Evolutionary conservation across 192 early-diverging fungal genomes (phyloP).

Genomic region (Helicostylum pulchrum): DNA sequence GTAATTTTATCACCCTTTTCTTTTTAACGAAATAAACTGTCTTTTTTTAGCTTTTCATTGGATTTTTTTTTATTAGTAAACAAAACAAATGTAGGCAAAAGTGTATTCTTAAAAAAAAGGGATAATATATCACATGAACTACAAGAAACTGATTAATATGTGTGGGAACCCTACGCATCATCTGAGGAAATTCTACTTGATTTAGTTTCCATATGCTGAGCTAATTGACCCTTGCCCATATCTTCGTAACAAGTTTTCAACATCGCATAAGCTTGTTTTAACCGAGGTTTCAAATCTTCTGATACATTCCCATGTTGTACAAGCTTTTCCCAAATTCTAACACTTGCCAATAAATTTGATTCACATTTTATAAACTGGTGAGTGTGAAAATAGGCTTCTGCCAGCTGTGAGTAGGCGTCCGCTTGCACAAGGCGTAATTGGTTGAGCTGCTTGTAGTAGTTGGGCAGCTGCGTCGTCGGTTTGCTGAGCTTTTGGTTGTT

Average conservation of each 20-base stretch:
- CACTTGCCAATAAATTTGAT: constrained; percentile 1
- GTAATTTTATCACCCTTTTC: no score
- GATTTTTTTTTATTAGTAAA: no score
- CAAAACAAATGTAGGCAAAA: no score
- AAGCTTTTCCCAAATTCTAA: constrained; percentile 21
- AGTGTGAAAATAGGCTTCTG: constrained; percentile 15
- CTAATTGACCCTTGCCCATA: constrained; percentile 16
- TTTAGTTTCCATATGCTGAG: constrained; percentile 15
- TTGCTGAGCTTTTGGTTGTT: constrained; percentile 23
- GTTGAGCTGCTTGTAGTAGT: neutral
- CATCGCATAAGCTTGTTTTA: constrained; percentile 3
- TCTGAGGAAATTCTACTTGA: neutral
- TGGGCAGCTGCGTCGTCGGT: no score
- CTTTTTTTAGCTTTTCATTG: no score
- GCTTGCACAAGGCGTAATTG: constrained; percentile 12
- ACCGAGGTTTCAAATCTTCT: neutral
- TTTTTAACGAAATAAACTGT: no score
- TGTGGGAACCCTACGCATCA: no score
- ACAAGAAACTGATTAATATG: no score
- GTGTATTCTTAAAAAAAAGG: no score
- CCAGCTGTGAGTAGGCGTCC: constrained; percentile 20
- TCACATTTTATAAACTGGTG: constrained; percentile 15
- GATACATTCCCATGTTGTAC: neutral
- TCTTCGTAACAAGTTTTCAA: constrained; percentile 19
- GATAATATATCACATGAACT: no score